These are phyloP conservation scores for Eucalyptus erythrocorys DNA, from an alignment of 345 rosid genomes.

Conservation along the genomic window DNA sequence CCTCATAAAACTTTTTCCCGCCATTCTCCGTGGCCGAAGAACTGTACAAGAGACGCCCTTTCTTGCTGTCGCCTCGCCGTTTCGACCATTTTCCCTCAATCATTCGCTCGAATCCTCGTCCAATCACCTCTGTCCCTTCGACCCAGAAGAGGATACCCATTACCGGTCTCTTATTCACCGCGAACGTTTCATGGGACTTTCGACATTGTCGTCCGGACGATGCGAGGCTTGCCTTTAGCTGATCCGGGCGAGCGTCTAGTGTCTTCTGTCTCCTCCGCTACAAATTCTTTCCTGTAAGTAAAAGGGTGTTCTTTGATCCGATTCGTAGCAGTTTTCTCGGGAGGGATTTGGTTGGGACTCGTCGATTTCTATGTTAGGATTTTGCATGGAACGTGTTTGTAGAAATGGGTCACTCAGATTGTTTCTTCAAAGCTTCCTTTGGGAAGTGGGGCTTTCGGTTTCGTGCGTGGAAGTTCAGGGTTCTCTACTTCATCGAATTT, in stretches of 20 bases:
- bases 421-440: background rate
- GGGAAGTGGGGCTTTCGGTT: background rate
- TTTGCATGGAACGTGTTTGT: background rate
- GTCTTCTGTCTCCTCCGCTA: background rate
- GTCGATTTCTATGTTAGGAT: background rate
- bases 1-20: background rate
- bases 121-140: background rate
- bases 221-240: background rate
- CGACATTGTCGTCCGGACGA: background rate
- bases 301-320: background rate
- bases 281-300: background rate
- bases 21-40: background rate
- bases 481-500: background rate
- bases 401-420: background rate
- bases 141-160: background rate
- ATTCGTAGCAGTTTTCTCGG: background rate
- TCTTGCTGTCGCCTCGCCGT: background rate
- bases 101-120: background rate
- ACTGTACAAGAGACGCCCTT: background rate
- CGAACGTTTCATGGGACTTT: background rate
- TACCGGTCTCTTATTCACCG: background rate
- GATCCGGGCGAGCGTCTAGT: background rate
- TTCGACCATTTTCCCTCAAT: background rate
- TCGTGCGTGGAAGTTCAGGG: background rate
- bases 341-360: accelerated